Conservation (phyloP, 2,329 filamentous ascomycete genomes). For the Fusarium tricinctum region DNA sequence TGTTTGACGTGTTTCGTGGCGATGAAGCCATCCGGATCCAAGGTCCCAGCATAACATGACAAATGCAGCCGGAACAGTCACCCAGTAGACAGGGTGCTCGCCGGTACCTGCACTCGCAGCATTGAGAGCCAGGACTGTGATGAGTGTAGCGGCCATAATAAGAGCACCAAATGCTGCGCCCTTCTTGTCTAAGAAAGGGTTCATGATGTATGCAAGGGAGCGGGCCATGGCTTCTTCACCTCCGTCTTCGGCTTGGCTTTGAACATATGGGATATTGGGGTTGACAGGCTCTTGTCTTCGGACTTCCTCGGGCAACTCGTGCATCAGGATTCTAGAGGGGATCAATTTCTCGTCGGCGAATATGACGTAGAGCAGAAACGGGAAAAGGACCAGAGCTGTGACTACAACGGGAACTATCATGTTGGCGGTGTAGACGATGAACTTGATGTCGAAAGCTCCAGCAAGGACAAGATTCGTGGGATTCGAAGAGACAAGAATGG, state of each 20-base stretch:
- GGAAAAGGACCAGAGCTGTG: constrained; percentile 78
- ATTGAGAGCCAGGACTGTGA: constrained; percentile 76
- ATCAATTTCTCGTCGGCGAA: constrained; percentile 75
- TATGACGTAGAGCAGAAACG: constrained; percentile 77
- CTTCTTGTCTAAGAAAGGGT: constrained; percentile 77
- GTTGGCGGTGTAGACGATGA: constrained; percentile 81
- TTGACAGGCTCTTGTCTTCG: constrained; percentile 72
- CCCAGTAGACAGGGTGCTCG: constrained; percentile 73
- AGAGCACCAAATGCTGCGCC: constrained; percentile 74
- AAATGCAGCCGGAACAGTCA: constrained; percentile 77
- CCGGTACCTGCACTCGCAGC: constrained; percentile 66
- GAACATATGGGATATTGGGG: constrained; percentile 77
- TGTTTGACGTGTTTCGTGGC: constrained; percentile 73
- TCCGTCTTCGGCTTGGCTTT: constrained; percentile 67
- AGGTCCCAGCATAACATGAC: constrained; percentile 79
- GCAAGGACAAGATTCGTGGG: constrained; percentile 82
- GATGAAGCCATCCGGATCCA: constrained; percentile 72
- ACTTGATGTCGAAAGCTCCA: constrained; percentile 78
- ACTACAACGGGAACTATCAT: constrained; percentile 79
- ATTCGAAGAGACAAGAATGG: constrained; percentile 82
- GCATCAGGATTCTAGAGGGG: constrained; percentile 75
- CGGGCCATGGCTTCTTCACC: constrained; percentile 65
- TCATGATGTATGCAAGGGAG: constrained; percentile 80
- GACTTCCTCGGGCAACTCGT: constrained; percentile 71
- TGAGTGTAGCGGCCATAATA: constrained; percentile 76